Evolutionary conservation across 805 yeast genomes (phyloP), one percentile per base, ranked within the genome.

Genomic region (Candida ficus): DNA sequence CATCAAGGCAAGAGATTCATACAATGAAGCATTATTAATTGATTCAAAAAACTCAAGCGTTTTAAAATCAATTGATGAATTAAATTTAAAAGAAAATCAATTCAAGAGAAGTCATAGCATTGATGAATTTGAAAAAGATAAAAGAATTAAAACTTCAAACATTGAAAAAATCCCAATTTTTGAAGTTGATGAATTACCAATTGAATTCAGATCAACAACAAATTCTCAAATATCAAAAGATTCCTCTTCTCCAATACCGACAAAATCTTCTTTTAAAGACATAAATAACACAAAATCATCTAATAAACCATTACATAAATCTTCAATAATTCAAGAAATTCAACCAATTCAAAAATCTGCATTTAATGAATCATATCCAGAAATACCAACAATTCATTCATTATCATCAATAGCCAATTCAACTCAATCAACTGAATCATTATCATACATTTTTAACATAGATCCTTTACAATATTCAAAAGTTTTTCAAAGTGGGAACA

Each of bases 231-330:
- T 25, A 20, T 28, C 30, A 12, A 12, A 29, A 9, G 21, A 22
- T 21, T n/a, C 23, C 23, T 21, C 23, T 21, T 7, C 6, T 7
- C 6, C 23, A 7, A 21, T 9, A 21, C 23, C 6, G 23, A n/a
- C n/a, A 17, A n/a, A n/a, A n/a, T 27, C 41, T 4, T 16, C 43
- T 21, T 37, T 93, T 93, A 48, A 96, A 96, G 30, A 88, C 95
- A 45, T 80, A 80, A 60, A 88, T 77, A 60, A 9, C 10, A 8
- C 37, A 5, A 30, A 20, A 11, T 5, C 12, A 3, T 5, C 25
- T 4, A 34, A n/a, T 12, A 6, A 16, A 18, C 35, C 27, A 30
- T 26, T 4, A 33, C n/a, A n/a, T n/a, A 18, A 33, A 25, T n/a
- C 37, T 21, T 21, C 33, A 29, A 18, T 18, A 10, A 29, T 17